phyloP scores from a whole-genome alignment of 2,329 filamentous ascomycete genomes.

The Aspergillus vadensis region DNA sequence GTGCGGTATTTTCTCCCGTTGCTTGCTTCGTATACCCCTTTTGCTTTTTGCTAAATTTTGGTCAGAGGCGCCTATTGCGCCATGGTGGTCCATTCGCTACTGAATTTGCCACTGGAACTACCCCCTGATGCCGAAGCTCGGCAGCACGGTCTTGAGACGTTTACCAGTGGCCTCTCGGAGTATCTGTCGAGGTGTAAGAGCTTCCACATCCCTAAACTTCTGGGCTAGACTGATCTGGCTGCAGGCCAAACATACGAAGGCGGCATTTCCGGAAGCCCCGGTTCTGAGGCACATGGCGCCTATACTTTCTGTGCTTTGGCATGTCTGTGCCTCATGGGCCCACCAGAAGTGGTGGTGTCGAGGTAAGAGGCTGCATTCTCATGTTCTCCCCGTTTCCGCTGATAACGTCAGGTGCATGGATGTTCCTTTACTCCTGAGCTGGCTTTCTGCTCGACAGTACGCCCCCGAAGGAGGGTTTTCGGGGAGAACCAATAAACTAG shows the following conservation, averaged over 20 bases:
- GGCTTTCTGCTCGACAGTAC: conserved; percentile 88
- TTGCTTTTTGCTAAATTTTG: conserved; percentile 18
- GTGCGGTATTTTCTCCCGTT: conserved; percentile 62
- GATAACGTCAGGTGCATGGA: conserved; percentile 66
- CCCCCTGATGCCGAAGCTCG: conserved; percentile 70
- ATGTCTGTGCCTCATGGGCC: conserved; percentile 81
- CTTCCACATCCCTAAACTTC: not conserved
- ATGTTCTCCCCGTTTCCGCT: conserved; percentile 11
- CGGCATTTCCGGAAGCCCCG: conserved; percentile 82
- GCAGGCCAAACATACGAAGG: conserved; percentile 91
- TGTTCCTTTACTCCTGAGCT: conserved; percentile 74
- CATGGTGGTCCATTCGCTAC: conserved; percentile 76
- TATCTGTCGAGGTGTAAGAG: conserved; percentile 78
- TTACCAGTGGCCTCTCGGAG: conserved; percentile 73
- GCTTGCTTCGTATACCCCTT: conserved; percentile 15
- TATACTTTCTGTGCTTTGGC: conserved; percentile 95
- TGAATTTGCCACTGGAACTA: conserved; percentile 79
- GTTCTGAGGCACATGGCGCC: conserved; percentile 89
- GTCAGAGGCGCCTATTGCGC: conserved; percentile 87
- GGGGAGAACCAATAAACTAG: conserved; percentile 94
- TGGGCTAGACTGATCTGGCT: conserved; percentile 16
- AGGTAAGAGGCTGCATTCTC: conserved; percentile 55
- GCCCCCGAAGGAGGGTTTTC: conserved; percentile 90
- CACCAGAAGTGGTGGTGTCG: conserved; percentile 72
- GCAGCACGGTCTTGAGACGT: conserved; percentile 62